Evolutionary conservation across 2,329 filamentous ascomycete genomes (phyloP).

Genomic region (Herpotrichia juniperi): DNA sequence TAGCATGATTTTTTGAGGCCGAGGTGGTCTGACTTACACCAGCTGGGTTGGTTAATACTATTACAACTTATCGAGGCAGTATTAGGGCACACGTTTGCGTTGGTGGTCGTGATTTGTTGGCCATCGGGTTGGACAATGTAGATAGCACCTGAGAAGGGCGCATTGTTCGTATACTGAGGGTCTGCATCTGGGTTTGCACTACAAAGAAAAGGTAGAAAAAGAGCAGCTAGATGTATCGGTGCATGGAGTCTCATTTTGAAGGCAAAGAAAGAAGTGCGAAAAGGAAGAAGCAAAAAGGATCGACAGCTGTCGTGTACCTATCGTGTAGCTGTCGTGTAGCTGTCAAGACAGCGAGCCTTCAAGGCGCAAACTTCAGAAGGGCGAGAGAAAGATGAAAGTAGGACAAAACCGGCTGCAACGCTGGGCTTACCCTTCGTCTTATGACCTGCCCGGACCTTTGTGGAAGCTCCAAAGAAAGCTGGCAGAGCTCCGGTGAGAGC

Average conservation of each 20-base stretch:
- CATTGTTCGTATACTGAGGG: constrained; percentile 43
- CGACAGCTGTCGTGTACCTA: too few relatives aligned
- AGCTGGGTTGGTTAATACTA: constrained; percentile 49
- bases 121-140: constrained; percentile 45
- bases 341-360: constrained; percentile 3
- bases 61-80: constrained; percentile 49
- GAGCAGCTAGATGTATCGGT: constrained; percentile 13
- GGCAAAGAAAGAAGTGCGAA: not conserved
- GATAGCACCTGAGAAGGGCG: constrained; percentile 47
- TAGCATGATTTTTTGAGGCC: not conserved
- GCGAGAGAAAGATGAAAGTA: not conserved
- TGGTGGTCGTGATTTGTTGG: constrained; percentile 39
- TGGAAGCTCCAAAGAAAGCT: constrained; percentile 18
- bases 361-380: constrained; percentile 2
- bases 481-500: constrained; percentile 30
- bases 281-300: constrained; percentile 1
- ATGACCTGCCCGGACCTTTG: constrained; percentile 22
- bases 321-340: too few relatives aligned
- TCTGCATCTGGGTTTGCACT: constrained; percentile 21
- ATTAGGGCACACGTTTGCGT: constrained; percentile 39
- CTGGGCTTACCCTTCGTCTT: constrained; percentile 26
- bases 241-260: constrained; percentile 24
- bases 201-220: constrained; percentile 20
- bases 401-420: constrained; percentile 9
- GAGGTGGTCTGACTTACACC: constrained; percentile 35